A percentile compares a stretch with the other conserved stretches of the same genome.
These are phyloP conservation scores for Boletus sensibilis DNA, from an alignment of 768 basidiomycete genomes.

Conservation along the genomic window DNA sequence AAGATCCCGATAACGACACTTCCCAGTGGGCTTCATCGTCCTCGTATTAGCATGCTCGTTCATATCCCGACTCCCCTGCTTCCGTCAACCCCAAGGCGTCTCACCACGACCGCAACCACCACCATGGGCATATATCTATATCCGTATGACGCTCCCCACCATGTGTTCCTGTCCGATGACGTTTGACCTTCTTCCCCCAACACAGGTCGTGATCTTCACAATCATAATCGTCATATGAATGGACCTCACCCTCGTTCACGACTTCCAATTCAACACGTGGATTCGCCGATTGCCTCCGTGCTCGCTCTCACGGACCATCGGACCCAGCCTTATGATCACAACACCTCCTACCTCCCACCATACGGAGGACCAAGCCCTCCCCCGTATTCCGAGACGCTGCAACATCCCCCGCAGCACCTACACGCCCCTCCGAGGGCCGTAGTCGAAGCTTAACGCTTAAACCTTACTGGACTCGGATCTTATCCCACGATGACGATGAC, in stretches of 20 bases:
- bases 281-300: background rate
- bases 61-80: conserved; percentile 1
- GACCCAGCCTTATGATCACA: background rate
- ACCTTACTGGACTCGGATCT: background rate
- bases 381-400: background rate
- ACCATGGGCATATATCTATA: background rate
- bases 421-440: conserved; percentile 1
- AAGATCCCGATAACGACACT: background rate
- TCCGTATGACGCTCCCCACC: background rate
- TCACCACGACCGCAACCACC: background rate
- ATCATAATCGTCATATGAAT: background rate
- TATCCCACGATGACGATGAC: background rate
- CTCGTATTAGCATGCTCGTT: conserved; percentile 6
- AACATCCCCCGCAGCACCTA: background rate
- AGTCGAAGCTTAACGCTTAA: background rate
- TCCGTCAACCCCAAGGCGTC: background rate
- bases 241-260: background rate
- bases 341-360: background rate
- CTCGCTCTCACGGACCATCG: background rate
- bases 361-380: conserved; percentile 15
- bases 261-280: background rate
- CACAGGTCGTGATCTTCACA: background rate
- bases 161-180: background rate
- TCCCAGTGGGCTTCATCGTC: conserved; percentile 11
- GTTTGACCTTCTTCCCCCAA: background rate